Evolutionary conservation across 257 asterid genomes (phyloP), one percentile per base, ranked within the genome.

Genomic region (Nicotiana obtusifolia): DNA sequence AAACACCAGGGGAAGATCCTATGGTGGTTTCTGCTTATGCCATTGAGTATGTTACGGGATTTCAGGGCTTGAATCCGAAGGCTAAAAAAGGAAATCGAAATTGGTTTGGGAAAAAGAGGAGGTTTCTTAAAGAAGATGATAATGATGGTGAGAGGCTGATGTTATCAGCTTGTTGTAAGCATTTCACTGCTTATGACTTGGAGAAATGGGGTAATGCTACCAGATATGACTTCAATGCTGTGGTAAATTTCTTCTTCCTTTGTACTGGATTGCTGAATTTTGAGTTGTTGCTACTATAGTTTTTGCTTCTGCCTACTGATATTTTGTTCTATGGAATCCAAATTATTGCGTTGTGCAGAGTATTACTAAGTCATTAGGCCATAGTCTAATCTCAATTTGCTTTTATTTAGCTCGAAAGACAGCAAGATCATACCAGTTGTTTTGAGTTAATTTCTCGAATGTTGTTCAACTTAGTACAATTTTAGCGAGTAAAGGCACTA

Each of bases 1-100:
- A 95, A 89, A 95, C 99, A 4, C 96, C 97, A 2, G 99, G 99
- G 86, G 99, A 95, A 89, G 99, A 95, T 81, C 99, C 98, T 4
- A 83, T 91, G 94, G 88, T 92, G 53, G 84, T 86, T 9, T 89
- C 97, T 57, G 92, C 90, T 65, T 95, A 84, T 78, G 93, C 96
- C 7, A 81, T 92, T 24, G 95, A 89, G 87, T 95, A 90, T 47
- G 97, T 95, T 6, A 86, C 80, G 53, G 97, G 93, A 7, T 94
- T 95, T 57, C 93, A 95, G 81, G 91, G 89, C 33, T 80, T 47
- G 81, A 59, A 85, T 82, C 19, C 20, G 13, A 61, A 69, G 69
- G 66, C 20, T n/a, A 15, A 76, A 26, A 71, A 64, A 14, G 62
- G 4, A 24, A 76, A 47, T 3, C 30, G 20, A 5, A 49, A 30